phyloP scores from a whole-genome alignment of 2,329 filamentous ascomycete genomes.

The Trichoderma aggressivum region DNA sequence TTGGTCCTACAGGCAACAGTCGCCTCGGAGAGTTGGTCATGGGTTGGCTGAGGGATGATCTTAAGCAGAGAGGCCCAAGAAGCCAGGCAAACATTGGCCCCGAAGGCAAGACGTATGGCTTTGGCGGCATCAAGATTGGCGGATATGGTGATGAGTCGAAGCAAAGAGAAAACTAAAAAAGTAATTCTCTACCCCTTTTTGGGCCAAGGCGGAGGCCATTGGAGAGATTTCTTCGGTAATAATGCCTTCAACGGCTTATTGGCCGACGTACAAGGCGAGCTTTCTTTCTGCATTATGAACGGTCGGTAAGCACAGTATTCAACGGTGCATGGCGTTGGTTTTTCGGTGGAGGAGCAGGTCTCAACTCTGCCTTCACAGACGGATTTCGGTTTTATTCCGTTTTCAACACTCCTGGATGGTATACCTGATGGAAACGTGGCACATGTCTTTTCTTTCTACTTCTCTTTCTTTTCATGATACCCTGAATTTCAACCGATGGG shows the following conservation, averaged over 20 bases:
- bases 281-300: neutral
- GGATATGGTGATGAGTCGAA: constrained; percentile 57
- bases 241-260: constrained; percentile 7
- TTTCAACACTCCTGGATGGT: constrained; percentile 29
- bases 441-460: constrained; percentile 5
- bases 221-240: neutral
- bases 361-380: constrained; percentile 33
- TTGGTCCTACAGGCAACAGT: constrained; percentile 63
- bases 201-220: neutral
- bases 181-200: neutral
- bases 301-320: constrained; percentile 21
- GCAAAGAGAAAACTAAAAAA: constrained; percentile 29
- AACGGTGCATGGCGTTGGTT: constrained; percentile 26
- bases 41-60: constrained; percentile 78
- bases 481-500: constrained; percentile 34
- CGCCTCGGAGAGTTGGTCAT: constrained; percentile 83
- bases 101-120: constrained; percentile 63
- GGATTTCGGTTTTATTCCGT: constrained; percentile 21
- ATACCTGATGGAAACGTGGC: neutral
- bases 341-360: constrained; percentile 24
- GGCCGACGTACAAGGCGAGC: neutral
- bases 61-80: constrained; percentile 74
- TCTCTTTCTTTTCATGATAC: constrained; percentile 32
- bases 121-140: constrained; percentile 49
- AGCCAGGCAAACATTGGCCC: constrained; percentile 52